Evolutionary conservation across 352 stramenopile genomes (phyloP).

Genomic region (Pythium apleroticum): DNA sequence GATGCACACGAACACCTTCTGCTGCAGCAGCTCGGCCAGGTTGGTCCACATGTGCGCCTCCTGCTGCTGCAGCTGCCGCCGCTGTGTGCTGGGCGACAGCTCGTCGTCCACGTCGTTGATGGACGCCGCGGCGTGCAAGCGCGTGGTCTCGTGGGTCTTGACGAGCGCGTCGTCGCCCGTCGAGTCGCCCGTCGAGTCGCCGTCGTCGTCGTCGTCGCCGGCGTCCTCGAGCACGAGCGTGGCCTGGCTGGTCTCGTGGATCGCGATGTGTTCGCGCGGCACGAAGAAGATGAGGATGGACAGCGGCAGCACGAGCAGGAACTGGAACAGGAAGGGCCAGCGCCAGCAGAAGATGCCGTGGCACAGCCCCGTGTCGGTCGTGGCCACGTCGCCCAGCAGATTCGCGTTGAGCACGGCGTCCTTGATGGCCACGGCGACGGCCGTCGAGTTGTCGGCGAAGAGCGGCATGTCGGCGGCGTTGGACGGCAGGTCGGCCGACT

Average conservation of each 20-base stretch:
- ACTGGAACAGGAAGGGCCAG: slow-evolving; percentile 84
- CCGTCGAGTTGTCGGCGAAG: slow-evolving; percentile 19
- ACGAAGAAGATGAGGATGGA: slow-evolving; percentile 82
- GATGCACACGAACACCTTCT: slow-evolving; percentile 74
- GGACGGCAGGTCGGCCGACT: slow-evolving; percentile 19
- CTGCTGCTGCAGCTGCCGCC: slow-evolving; percentile 28
- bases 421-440: slow-evolving; percentile 15
- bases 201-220: no score
- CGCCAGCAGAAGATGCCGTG: slow-evolving; percentile 85
- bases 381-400: slow-evolving; percentile 39
- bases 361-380: slow-evolving; percentile 45
- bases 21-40: slow-evolving; percentile 48
- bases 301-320: slow-evolving; percentile 67
- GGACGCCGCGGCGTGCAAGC: slow-evolving; percentile 2
- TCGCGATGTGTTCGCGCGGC: slow-evolving; percentile 59
- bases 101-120: background rate
- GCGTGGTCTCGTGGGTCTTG: slow-evolving; percentile 15
- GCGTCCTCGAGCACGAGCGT: slow-evolving; percentile 75
- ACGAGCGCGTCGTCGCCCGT: slow-evolving; percentile 21
- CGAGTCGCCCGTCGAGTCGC: slow-evolving; percentile 33
- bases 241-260: slow-evolving; percentile 49
- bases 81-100: slow-evolving; percentile 7
- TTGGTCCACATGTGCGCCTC: slow-evolving; percentile 46
- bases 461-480: slow-evolving; percentile 23
- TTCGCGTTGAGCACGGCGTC: slow-evolving; percentile 22